Conservation (phyloP, 768 basidiomycete species). For the Russula compacta region DNA sequence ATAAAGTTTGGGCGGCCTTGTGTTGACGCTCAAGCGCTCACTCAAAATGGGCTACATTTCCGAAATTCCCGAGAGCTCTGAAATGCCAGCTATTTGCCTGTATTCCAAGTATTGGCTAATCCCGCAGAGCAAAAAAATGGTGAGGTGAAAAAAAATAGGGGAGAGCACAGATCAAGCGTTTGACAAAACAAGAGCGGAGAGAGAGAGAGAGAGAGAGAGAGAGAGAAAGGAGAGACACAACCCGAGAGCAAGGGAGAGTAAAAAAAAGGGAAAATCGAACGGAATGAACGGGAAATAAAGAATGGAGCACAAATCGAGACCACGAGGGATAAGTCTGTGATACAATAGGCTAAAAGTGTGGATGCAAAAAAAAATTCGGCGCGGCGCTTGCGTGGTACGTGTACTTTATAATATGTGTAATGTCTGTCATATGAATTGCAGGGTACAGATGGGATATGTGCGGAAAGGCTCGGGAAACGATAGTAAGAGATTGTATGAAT, state of each 20-base stretch:
- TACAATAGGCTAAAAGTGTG: conserved; percentile 12
- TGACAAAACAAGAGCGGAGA: conserved; percentile 5
- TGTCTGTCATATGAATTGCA: neutral
- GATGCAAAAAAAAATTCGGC: neutral
- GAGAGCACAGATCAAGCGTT: conserved; percentile 10
- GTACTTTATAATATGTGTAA: conserved; percentile 6
- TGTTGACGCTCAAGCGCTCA: neutral
- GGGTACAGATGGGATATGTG: conserved; percentile 10
- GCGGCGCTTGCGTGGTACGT: conserved; percentile 5
- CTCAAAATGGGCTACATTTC: neutral
- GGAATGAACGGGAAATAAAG: neutral
- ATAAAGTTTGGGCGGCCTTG: neutral
- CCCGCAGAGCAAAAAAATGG: neutral
- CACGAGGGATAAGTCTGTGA: neutral
- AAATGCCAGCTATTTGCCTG: neutral
- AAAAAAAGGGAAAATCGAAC: conserved; percentile 3
- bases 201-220: neutral
- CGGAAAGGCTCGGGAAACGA: neutral
- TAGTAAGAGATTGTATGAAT: neutral
- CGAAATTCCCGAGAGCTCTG: neutral
- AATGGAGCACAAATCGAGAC: conserved; percentile 15
- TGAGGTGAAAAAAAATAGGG: neutral
- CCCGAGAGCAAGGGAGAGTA: neutral
- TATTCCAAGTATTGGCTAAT: conserved; percentile 8
- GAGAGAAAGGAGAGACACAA: neutral